Evolutionary conservation across 306 rosid genomes (phyloP).

Genomic region (Vigna unguiculata): DNA sequence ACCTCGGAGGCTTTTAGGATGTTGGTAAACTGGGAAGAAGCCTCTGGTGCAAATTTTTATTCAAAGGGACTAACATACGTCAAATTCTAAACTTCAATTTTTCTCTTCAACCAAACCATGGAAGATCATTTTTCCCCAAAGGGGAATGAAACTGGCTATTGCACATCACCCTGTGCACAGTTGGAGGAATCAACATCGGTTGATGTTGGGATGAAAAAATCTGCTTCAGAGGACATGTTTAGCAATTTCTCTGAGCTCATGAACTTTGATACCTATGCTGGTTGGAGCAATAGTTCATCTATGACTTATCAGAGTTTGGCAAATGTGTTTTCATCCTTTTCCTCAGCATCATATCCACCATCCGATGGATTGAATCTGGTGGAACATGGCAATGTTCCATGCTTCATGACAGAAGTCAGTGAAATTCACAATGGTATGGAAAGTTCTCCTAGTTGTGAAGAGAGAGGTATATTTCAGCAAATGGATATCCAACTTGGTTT

Average conservation of each 20-base stretch:
- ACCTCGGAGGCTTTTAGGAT: slow-evolving; percentile 33
- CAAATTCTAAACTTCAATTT: slow-evolving; percentile 26
- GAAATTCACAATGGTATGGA: slow-evolving; percentile 52
- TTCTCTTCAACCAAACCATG: slow-evolving; percentile 55
- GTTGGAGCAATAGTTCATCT: slow-evolving; percentile 67
- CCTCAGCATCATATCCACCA: slow-evolving; percentile 48
- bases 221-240: slow-evolving; percentile 61
- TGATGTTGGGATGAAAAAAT: slow-evolving; percentile 58
- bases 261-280: slow-evolving; percentile 75
- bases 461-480: slow-evolving; percentile 57
- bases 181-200: slow-evolving; percentile 55
- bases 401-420: slow-evolving; percentile 52
- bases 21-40: slow-evolving; percentile 41
- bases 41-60: slow-evolving; percentile 23
- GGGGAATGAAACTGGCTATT: slow-evolving; percentile 56
- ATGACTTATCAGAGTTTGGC: slow-evolving; percentile 52
- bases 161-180: slow-evolving; percentile 51
- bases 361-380: slow-evolving; percentile 54
- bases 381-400: slow-evolving; percentile 52
- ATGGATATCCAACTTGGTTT: slow-evolving; percentile 57
- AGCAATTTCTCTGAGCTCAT: slow-evolving; percentile 68
- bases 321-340: slow-evolving; percentile 59
- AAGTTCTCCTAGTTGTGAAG: slow-evolving; percentile 51
- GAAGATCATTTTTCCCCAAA: slow-evolving; percentile 56
- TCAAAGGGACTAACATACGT: slow-evolving; percentile 40